phyloP scores from a whole-genome alignment of 208 protist genomes.

The Naegleria fowleri region DNA sequence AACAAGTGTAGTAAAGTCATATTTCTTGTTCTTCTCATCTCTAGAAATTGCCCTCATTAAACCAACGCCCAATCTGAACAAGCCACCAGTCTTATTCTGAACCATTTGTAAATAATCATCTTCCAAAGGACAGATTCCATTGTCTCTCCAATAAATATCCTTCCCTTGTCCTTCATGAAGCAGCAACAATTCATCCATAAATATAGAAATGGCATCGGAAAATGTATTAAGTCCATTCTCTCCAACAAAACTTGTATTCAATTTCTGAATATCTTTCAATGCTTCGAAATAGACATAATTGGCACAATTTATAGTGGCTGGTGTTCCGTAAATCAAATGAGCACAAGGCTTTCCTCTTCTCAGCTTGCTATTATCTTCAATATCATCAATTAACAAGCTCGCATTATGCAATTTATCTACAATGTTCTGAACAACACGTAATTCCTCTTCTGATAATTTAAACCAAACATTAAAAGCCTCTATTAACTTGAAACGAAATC shows the following conservation, averaged over 20 bases:
- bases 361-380: slow-evolving; percentile 65
- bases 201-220: not conserved
- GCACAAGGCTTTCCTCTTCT: slow-evolving; percentile 56
- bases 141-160: slow-evolving; percentile 71
- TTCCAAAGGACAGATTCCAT: slow-evolving; percentile 52
- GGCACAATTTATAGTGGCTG: slow-evolving; percentile 64
- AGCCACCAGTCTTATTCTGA: slow-evolving; percentile 66
- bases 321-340: slow-evolving; percentile 58
- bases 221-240: not conserved
- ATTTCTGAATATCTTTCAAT: slow-evolving; percentile 36
- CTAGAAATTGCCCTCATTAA: slow-evolving; percentile 53
- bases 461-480: slow-evolving; percentile 66
- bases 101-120: slow-evolving; percentile 65
- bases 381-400: slow-evolving; percentile 70
- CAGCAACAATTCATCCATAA: slow-evolving; percentile 53
- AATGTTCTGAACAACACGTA: slow-evolving; percentile 49
- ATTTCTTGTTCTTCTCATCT: slow-evolving; percentile 37
- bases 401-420: slow-evolving; percentile 62
- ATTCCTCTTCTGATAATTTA: slow-evolving; percentile 42
- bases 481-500: slow-evolving; percentile 57
- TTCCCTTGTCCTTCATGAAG: slow-evolving; percentile 63
- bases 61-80: slow-evolving; percentile 58
- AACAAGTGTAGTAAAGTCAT: slow-evolving; percentile 49
- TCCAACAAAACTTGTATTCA: not conserved
- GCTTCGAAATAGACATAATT: slow-evolving; percentile 73